These are phyloP conservation scores for Paraphoma chrysanthemicola DNA, from an alignment of 2,329 filamentous ascomycete species.

Conservation along the genomic window DNA sequence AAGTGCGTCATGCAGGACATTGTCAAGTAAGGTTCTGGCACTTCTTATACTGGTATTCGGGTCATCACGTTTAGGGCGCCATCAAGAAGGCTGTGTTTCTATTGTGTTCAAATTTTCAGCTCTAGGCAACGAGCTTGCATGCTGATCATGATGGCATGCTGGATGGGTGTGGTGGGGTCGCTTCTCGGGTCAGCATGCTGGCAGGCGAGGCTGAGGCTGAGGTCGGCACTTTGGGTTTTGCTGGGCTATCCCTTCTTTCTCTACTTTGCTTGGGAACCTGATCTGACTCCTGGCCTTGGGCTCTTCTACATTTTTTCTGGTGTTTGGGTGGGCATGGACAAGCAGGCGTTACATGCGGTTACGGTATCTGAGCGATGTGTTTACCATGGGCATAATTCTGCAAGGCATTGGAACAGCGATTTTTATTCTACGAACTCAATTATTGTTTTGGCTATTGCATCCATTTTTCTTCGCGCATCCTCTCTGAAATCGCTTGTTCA, in stretches of 20 bases:
- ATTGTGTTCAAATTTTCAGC: background rate
- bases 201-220: background rate
- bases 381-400: background rate
- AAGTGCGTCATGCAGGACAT: background rate
- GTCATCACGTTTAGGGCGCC: constrained; percentile 1
- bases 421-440: background rate
- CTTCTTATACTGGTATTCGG: background rate
- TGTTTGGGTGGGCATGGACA: background rate
- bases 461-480: too few species aligned
- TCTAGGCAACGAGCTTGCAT: background rate
- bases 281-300: background rate
- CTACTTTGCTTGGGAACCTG: background rate
- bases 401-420: background rate
- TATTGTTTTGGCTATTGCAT: too few species aligned
- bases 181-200: background rate
- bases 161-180: background rate
- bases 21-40: background rate
- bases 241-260: background rate
- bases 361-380: background rate
- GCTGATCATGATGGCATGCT: background rate
- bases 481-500: background rate
- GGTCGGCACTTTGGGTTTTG: too few species aligned
- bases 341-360: background rate
- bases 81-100: background rate
- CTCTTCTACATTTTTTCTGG: background rate